Evolutionary conservation across 2,329 filamentous ascomycete species (phyloP).

Genomic region (Sphaerulina musiva): DNA sequence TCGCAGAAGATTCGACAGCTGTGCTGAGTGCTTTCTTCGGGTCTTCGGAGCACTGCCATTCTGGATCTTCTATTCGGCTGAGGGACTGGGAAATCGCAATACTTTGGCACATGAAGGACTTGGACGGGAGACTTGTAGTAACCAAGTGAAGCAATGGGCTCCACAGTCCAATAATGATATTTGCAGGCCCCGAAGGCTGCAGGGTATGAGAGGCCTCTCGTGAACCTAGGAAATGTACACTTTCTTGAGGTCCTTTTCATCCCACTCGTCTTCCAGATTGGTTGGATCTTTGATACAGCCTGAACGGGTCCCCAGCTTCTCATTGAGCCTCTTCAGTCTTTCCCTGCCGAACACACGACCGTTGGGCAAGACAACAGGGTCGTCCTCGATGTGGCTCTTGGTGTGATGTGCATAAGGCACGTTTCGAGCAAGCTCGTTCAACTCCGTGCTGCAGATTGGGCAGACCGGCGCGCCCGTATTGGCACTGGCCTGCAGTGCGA

Average conservation of each 20-base stretch:
- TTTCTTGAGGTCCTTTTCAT: slow-evolving; percentile 63
- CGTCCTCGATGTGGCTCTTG: slow-evolving; percentile 84
- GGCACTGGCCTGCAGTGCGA: slow-evolving; percentile 52
- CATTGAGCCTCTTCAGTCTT: slow-evolving; percentile 66
- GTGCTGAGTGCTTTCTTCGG: background rate
- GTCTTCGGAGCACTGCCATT: background rate
- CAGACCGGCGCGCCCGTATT: slow-evolving; percentile 69
- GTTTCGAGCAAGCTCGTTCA: slow-evolving; percentile 81
- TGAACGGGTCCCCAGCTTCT: slow-evolving; percentile 64
- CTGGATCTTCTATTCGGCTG: background rate
- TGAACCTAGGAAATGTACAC: slow-evolving; percentile 70
- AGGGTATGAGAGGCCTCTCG: background rate
- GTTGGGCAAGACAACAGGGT: slow-evolving; percentile 81
- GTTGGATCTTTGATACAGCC: slow-evolving; percentile 71
- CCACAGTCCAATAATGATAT: too few relatives aligned
- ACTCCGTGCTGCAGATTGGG: slow-evolving; percentile 90
- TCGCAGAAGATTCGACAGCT: slow-evolving; percentile 1
- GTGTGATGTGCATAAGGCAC: slow-evolving; percentile 94
- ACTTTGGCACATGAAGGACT: background rate
- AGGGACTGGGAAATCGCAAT: background rate
- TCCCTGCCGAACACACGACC: slow-evolving; percentile 75
- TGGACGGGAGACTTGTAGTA: background rate
- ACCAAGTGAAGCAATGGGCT: background rate
- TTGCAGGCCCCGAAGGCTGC: too few relatives aligned
- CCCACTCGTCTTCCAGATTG: slow-evolving; percentile 56